Evolutionary conservation across 179 eudicot genomes (phyloP), one percentile per base, ranked within the genome.

Genomic region (Spinacia oleracea): DNA sequence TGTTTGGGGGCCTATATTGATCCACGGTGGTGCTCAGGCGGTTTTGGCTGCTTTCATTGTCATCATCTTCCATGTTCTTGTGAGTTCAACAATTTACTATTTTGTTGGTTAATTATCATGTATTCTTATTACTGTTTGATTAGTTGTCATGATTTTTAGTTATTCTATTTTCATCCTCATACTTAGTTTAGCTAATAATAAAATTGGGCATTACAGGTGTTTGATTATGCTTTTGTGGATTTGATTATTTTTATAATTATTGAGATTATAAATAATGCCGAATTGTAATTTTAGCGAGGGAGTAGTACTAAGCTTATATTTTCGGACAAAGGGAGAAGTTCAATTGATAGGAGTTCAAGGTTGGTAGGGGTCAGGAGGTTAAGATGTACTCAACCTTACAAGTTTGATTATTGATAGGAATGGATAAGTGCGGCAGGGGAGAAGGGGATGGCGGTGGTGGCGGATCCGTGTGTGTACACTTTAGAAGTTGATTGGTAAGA

Each of bases 1-100:
- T 75, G 83, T 85, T 31, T 94, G 91, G 90, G 97, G 83, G n/a
- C 97, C 98, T 14, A 86, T 70, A 9, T 85, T 94, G 86, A 82
- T 84, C 32, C 85, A 78, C 29, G 94, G 93, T 74, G 90, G 90
- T 11, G 50, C 66, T 64, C 77, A 34, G 1, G 83, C 90, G 0
- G 50, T 88, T 42, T 76, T 83, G 38, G 82, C 91, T 11, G 80
- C 91, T 31, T 35, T 81, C 66, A 85, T 94, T 50, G 66, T 94
- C 38, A 16, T 60, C 64, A 63, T 87, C 43, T 94, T 94, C 78
- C 98, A 94, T 62, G 9, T 87, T 73, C 86, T 94, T 89, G 98
- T 94, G 72, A 85, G 77, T 82, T 72, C 23, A 1, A 5, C 9
- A 15, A 45, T 77, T 48, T 59, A 15, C n/a, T 43, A 23, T 53